phyloP scores from a whole-genome alignment of 2,329 filamentous ascomycete species.

The Diaporthe citriasiana region DNA sequence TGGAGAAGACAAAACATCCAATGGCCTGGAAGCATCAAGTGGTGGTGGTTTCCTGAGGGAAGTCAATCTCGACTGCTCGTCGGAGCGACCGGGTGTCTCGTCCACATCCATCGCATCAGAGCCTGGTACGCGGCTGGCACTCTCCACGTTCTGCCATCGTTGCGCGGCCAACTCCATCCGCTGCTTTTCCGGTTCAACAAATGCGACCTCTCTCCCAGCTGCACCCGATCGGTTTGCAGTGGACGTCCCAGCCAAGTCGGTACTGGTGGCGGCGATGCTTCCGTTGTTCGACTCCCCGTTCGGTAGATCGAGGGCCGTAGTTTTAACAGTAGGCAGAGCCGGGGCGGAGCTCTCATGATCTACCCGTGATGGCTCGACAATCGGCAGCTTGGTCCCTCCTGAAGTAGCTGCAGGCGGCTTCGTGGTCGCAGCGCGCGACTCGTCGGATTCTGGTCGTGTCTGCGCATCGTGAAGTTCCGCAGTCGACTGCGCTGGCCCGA shows the following conservation, averaged over 20 bases:
- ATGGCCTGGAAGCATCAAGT: slow-evolving; percentile 53
- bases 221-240: slow-evolving; percentile 14
- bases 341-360: background rate
- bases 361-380: background rate
- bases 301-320: background rate
- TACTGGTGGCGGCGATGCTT: slow-evolving; percentile 8
- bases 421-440: slow-evolving; percentile 31
- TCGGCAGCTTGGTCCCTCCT: background rate
- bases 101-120: slow-evolving; percentile 43
- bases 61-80: slow-evolving; percentile 48
- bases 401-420: slow-evolving; percentile 15
- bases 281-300: background rate
- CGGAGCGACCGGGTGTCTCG: slow-evolving; percentile 48
- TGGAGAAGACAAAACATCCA: slow-evolving; percentile 67
- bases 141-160: background rate
- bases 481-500: slow-evolving; percentile 6
- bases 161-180: background rate
- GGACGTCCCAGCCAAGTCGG: background rate
- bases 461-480: slow-evolving; percentile 8
- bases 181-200: slow-evolving; percentile 34
- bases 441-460: background rate
- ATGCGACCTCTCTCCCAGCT: slow-evolving; percentile 36
- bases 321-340: background rate
- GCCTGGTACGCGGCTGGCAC: slow-evolving; percentile 45
- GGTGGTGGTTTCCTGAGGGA: slow-evolving; percentile 52